Conservation (phyloP, 179 eudicot genomes). For the Spinacia oleracea region DNA sequence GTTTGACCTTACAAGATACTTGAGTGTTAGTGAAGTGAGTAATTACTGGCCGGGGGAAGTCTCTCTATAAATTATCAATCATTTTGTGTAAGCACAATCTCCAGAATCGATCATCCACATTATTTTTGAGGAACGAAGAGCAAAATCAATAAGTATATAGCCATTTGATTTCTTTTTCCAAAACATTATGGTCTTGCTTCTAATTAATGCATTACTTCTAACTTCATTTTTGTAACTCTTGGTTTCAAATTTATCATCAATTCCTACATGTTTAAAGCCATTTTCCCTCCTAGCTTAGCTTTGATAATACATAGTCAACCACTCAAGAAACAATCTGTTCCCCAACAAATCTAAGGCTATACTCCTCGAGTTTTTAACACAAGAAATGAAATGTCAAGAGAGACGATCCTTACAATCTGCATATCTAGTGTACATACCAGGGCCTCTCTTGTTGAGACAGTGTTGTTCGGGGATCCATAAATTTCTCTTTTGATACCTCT, state of each 20-base stretch:
- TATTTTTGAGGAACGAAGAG: no score
- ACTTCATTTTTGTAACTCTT: background rate
- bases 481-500: slow-evolving; percentile 93
- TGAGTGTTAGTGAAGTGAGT: no score
- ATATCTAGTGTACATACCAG: slow-evolving; percentile 52
- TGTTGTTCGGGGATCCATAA: slow-evolving; percentile 85
- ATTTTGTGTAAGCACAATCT: no score
- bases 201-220: background rate
- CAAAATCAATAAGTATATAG: no score
- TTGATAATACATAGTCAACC: no score
- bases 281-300: no score
- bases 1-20: no score
- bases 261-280: background rate
- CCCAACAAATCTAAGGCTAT: background rate
- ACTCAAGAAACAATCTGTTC: no score
- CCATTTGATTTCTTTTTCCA: background rate
- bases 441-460: slow-evolving; percentile 76
- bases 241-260: background rate
- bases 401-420: background rate
- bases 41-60: no score
- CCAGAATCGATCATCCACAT: no score
- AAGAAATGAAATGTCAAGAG: background rate
- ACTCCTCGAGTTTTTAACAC: background rate
- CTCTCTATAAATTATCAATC: no score
- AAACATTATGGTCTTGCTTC: background rate